A percentile compares a stretch with the other conserved stretches of the same genome.
Conservation (phyloP, 352 stramenopile species). For the Phytophthora hibernalis region DNA sequence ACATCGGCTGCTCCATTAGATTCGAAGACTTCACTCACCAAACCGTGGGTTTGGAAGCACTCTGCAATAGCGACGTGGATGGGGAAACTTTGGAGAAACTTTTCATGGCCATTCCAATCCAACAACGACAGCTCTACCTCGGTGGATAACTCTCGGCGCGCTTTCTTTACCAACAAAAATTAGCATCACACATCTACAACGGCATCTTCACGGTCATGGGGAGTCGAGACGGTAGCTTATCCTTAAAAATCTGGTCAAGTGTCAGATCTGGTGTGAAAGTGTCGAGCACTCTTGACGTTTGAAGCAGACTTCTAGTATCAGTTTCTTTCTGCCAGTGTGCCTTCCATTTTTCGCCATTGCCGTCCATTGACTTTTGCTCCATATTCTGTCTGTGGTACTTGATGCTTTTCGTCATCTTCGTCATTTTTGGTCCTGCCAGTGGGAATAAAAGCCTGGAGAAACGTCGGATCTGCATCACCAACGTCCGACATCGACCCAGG, state of each 20-base stretch:
- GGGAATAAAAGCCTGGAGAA: conserved; percentile 22
- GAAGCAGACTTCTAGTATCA: conserved; percentile 37
- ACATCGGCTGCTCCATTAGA: conserved; percentile 25
- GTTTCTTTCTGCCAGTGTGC: conserved; percentile 57
- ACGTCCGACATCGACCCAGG: conserved; percentile 20
- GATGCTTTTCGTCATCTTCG: conserved; percentile 26
- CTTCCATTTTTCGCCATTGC: conserved; percentile 54
- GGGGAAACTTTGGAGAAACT: conserved; percentile 48
- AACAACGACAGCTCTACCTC: conserved; percentile 40
- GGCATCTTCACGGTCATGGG: conserved; percentile 71
- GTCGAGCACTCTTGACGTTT: conserved; percentile 43
- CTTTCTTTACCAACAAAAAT: not conserved
- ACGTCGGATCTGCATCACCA: conserved; percentile 19
- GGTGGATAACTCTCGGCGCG: conserved; percentile 5
- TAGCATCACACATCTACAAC: conserved; percentile 69
- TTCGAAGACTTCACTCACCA: conserved; percentile 51
- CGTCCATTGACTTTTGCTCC: conserved; percentile 60
- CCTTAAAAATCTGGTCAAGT: conserved; percentile 78
- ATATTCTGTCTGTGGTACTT: conserved; percentile 30
- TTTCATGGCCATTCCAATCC: conserved; percentile 51
- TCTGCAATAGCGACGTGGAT: conserved; percentile 54
- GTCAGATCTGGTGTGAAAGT: conserved; percentile 46
- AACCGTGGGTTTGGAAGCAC: conserved; percentile 45
- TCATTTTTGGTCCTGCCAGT: conserved; percentile 14
- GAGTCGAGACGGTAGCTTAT: conserved; percentile 73